phyloP scores from a whole-genome alignment of 305 asterid genomes.

The Fraxinus sp. region DNA sequence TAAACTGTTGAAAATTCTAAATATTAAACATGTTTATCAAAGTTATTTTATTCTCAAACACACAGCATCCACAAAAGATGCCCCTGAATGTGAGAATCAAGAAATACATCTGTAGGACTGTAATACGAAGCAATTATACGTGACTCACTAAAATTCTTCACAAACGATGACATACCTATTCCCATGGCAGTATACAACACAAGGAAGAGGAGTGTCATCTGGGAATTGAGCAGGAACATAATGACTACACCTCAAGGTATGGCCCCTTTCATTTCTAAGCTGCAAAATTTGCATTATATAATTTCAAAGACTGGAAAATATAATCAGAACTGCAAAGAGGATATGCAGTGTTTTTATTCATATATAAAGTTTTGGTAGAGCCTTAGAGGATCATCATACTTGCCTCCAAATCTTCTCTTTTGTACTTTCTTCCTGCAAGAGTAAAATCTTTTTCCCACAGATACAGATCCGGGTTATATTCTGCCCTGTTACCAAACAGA shows the following conservation, averaged over 20 bases:
- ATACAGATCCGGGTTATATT: constrained; percentile 93
- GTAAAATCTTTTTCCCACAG: constrained; percentile 93
- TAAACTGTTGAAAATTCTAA: not conserved
- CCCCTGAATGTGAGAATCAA: constrained; percentile 3
- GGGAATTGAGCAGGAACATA: constrained; percentile 76
- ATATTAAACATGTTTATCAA: not conserved
- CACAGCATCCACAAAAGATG: not conserved
- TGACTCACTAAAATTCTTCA: constrained; percentile 11
- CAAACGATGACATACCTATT: constrained; percentile 59
- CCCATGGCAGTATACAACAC: constrained; percentile 98
- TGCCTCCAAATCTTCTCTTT: constrained; percentile 98
- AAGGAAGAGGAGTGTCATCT: constrained; percentile 83
- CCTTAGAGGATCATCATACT: constrained; percentile 68
- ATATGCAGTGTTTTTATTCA: constrained; percentile 14
- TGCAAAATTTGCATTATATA: constrained; percentile 41
- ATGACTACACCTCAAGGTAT: constrained; percentile 87
- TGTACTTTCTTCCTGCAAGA: constrained; percentile 82
- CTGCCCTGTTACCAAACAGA: constrained; percentile 65
- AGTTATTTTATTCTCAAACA: constrained; percentile 1
- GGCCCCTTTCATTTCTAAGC: constrained; percentile 92
- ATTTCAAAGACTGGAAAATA: constrained; percentile 26
- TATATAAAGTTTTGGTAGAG: constrained; percentile 22
- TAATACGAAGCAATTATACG: constrained; percentile 5
- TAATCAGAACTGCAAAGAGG: constrained; percentile 21
- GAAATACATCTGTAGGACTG: constrained; percentile 7